Evolutionary conservation across 441 rosid species (phyloP), one percentile per base, ranked within the genome.

Genomic region (Arabidopsis hybrid): DNA sequence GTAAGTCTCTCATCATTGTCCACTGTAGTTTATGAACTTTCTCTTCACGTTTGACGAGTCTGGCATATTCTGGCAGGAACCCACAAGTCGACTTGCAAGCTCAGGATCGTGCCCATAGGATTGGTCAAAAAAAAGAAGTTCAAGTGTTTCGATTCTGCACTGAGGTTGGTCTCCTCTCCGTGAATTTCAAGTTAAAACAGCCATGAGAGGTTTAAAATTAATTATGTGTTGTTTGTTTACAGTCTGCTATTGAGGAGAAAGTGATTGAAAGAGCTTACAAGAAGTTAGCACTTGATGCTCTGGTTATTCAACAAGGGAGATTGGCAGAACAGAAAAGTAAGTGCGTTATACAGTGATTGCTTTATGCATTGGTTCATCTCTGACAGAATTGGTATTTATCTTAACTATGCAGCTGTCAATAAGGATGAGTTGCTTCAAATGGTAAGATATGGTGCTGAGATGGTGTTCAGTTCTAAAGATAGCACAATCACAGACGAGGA

Each of bases 1-100:
- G 98, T 93, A 75, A 81, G 86, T 69, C 46, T 69, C 68, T 62
- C 69, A 60, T 43, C 61, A 31, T 9, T 5, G 63, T 52, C 49
- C 4, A 46, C 75, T 36, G 56, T 66, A 16, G 70, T 59, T n/a
- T 63, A 47, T 39, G 76, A 34, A 29, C 52, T 49, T 11, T 64
- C 40, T 34, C 46, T 67, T 35, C 17, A 13, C 7, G 8, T 50
- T 65, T 74, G 70, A 64, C 69, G 69, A 83, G 76, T 47, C 60
- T 64, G 42, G 51, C 47, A 16, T 61, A 74, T 81, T 79, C 34
- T 72, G 85, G 64, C 76, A 96, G 99, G 99, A 96, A 96, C 39
- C 99, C 99, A 21, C 99, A 96, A 86, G 99, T 96, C 63, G 99
- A 96, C 85, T 83, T 96, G 85, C 99, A 96, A 88, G 98, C 99